Conservation (phyloP, 352 stramenopile genomes). For the Elongisporangium undulatum region DNA sequence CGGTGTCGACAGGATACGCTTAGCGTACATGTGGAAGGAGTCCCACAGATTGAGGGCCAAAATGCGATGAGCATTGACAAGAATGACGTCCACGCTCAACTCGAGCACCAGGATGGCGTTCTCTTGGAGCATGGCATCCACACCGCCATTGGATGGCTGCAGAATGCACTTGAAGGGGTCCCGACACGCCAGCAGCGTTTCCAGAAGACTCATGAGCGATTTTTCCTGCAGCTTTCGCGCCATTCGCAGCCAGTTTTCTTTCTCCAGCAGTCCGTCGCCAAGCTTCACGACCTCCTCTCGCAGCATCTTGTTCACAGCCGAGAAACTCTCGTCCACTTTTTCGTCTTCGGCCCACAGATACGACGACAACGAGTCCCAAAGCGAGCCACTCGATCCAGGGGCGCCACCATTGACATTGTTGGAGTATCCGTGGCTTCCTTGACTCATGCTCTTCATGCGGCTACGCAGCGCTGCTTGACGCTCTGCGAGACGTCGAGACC, state of each 20-base stretch:
- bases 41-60: conserved; percentile 70
- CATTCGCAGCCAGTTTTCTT: conserved; percentile 85
- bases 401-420: conserved; percentile 23
- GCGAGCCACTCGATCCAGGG: conserved; percentile 33
- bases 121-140: conserved; percentile 86
- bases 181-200: conserved; percentile 69
- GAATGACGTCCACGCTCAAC: conserved; percentile 77
- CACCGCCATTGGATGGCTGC: conserved; percentile 31
- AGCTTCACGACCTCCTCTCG: conserved; percentile 69
- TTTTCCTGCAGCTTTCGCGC: conserved; percentile 68
- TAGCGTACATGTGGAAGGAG: conserved; percentile 75
- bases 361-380: conserved; percentile 82
- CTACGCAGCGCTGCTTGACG: conserved; percentile 78
- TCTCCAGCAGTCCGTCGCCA: conserved; percentile 71
- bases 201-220: conserved; percentile 56
- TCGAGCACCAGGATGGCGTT: conserved; percentile 87
- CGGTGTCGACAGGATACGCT: conserved; percentile 68
- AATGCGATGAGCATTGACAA: conserved; percentile 82
- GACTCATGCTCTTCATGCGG: conserved; percentile 76
- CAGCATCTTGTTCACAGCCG: conserved; percentile 73
- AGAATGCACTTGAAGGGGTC: conserved; percentile 81
- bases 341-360: conserved; percentile 85
- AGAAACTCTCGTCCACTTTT: conserved; percentile 74
- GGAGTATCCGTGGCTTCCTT: conserved; percentile 42
- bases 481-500: conserved; percentile 71